Percentiles rank a stretch among this genome's conserved stretches.
Evolutionary conservation across 2,329 filamentous ascomycete species (phyloP).

Genomic region (Diplodia scrobiculata): DNA sequence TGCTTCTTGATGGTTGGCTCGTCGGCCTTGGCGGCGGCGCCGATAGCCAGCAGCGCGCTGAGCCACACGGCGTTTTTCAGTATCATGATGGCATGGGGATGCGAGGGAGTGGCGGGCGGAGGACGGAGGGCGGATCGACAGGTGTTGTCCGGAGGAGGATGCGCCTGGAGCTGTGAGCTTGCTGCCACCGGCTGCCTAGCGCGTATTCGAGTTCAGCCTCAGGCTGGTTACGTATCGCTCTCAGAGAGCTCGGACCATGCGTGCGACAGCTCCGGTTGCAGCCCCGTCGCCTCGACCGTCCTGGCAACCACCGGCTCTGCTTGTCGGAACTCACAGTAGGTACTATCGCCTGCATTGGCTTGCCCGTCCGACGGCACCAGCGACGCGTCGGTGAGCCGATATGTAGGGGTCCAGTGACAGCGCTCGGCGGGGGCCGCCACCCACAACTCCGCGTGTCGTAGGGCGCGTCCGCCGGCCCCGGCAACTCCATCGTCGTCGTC

Average conservation of each 20-base stretch:
- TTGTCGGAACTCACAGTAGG: no score
- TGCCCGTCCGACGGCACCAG: not conserved
- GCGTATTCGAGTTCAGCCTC: constrained; percentile 25
- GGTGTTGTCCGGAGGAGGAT: constrained; percentile 17
- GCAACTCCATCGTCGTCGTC: not conserved
- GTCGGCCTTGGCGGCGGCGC: constrained; percentile 55
- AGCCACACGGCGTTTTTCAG: constrained; percentile 38
- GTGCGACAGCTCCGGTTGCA: constrained; percentile 17
- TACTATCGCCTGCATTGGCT: no score
- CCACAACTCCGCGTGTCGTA: not conserved
- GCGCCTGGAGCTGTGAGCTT: constrained; percentile 27
- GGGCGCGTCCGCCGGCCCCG: not conserved
- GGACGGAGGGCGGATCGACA: not conserved
- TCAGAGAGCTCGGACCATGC: not conserved
- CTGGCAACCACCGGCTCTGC: no score
- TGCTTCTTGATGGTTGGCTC: constrained; percentile 64
- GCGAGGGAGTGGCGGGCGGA: not conserved
- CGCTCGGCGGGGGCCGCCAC: constrained; percentile 5
- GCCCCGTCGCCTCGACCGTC: not conserved
- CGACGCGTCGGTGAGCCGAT: not conserved
- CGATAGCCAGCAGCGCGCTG: constrained; percentile 50
- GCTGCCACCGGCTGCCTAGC: constrained; percentile 23
- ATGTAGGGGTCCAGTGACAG: not conserved
- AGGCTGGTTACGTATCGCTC: constrained; percentile 24
- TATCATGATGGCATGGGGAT: constrained; percentile 30